Percentiles rank a stretch among this genome's conserved stretches.
Conservation (phyloP, 1,284 basidiomycete species). For the Coniferiporia sulphurascens region DNA sequence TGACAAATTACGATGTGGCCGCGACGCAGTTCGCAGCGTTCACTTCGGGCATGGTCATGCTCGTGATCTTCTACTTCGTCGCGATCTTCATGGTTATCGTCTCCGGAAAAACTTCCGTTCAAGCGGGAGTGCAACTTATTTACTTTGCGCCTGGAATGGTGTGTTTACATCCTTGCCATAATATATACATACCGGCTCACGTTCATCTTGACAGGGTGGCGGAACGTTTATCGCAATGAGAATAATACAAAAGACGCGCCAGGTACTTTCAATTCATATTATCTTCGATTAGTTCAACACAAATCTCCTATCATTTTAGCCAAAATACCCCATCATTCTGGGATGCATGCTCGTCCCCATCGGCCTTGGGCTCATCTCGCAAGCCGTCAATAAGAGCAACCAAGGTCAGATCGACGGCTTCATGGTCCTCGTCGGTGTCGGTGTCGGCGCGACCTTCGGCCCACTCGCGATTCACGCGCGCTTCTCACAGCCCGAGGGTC, state of each 20-base stretch:
- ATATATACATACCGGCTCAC: too few relatives aligned
- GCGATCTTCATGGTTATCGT: conserved; percentile 47
- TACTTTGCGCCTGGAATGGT: conserved; percentile 47
- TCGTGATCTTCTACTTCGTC: conserved; percentile 51
- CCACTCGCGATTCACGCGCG: conserved; percentile 40
- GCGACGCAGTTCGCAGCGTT: conserved; percentile 36
- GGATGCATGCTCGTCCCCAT: conserved; percentile 35
- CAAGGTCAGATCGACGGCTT: conserved; percentile 36
- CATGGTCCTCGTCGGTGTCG: conserved; percentile 41
- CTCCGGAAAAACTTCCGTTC: conserved; percentile 31
- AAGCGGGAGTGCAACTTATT: conserved; percentile 41
- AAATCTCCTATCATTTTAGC: conserved; percentile 25
- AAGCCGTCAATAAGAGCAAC: conserved; percentile 35
- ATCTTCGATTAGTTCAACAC: too few relatives aligned
- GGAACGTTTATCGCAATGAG: too few relatives aligned
- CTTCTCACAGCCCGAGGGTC: conserved; percentile 36
- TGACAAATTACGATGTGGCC: conserved; percentile 33
- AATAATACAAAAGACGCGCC: too few relatives aligned
- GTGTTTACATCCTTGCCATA: conserved; percentile 14
- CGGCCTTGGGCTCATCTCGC: conserved; percentile 38
- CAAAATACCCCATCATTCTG: conserved; percentile 37
- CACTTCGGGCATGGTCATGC: conserved; percentile 42
- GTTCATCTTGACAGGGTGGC: too few relatives aligned
- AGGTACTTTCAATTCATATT: too few relatives aligned
- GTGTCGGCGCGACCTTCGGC: conserved; percentile 38